Percentiles rank a stretch among this genome's conserved stretches.
Conservation (phyloP, 129 eudicot genomes). For the Tanacetum coccineum region DNA sequence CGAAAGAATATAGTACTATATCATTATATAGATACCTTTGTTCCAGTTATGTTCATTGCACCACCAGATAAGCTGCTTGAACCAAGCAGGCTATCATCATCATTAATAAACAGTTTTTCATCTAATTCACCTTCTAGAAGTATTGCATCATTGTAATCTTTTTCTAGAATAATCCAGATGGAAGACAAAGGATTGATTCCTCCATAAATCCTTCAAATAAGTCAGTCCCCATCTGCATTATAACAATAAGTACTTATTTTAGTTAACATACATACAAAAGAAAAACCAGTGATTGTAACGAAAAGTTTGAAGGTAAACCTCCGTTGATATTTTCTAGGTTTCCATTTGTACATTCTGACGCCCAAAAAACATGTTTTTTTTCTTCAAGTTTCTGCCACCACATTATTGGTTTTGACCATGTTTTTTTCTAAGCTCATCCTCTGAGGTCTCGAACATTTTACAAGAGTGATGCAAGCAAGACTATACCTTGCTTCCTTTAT, state of each 20-base stretch:
- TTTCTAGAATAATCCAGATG: slow-evolving; percentile 54
- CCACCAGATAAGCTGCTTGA: slow-evolving; percentile 93
- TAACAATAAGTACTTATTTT: background rate
- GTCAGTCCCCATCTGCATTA: slow-evolving; percentile 69
- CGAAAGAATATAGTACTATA: background rate
- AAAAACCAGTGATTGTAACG: slow-evolving; percentile 2
- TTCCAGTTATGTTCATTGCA: slow-evolving; percentile 51
- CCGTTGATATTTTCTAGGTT: slow-evolving; percentile 52
- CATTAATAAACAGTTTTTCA: slow-evolving; percentile 74
- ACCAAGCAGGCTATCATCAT: slow-evolving; percentile 79
- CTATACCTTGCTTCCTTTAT: slow-evolving; percentile 61
- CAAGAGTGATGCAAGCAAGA: slow-evolving; percentile 82
- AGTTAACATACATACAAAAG: background rate
- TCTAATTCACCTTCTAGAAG: slow-evolving; percentile 66
- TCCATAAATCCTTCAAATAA: slow-evolving; percentile 71
- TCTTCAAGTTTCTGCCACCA: slow-evolving; percentile 57
- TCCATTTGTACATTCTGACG: slow-evolving; percentile 58
- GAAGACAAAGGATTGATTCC: slow-evolving; percentile 55
- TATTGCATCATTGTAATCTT: slow-evolving; percentile 63
- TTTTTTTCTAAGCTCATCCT: slow-evolving; percentile 73
- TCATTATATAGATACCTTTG: slow-evolving; percentile 57
- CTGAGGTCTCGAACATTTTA: slow-evolving; percentile 75
- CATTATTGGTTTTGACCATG: slow-evolving; percentile 57
- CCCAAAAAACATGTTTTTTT: slow-evolving; percentile 57
- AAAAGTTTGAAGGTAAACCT: slow-evolving; percentile 37